phyloP scores from a whole-genome alignment of 345 rosid genomes.

The Eutrema japonicum region DNA sequence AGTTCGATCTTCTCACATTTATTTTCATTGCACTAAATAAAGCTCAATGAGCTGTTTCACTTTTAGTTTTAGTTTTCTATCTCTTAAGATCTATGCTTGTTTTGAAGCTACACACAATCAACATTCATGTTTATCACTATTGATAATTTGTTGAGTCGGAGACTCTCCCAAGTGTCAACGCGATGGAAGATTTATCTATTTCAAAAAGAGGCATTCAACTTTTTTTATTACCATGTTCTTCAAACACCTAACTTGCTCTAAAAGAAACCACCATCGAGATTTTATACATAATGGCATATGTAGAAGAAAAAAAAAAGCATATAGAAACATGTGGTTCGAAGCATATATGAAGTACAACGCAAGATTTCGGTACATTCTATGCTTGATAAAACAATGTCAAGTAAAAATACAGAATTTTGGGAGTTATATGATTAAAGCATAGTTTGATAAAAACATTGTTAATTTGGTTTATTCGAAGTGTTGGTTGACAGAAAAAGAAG shows the following conservation, averaged over 20 bases:
- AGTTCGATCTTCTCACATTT: too few species aligned
- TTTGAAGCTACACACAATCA: background rate
- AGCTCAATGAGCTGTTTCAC: too few species aligned
- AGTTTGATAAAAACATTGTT: background rate
- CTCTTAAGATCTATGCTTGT: too few species aligned
- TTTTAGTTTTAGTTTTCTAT: too few species aligned
- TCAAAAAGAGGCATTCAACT: slow-evolving; percentile 3
- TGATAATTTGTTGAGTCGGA: background rate
- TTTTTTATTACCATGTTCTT: background rate
- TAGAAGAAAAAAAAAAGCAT: slow-evolving; percentile 30
- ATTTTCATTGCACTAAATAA: too few species aligned
- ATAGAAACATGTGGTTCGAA: slow-evolving; percentile 29
- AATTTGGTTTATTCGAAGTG: background rate
- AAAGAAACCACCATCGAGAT: slow-evolving; percentile 33
- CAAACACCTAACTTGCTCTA: slow-evolving; percentile 35
- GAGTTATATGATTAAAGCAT: background rate
- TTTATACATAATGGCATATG: slow-evolving; percentile 24
- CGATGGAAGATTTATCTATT: background rate
- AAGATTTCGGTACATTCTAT: slow-evolving; percentile 31
- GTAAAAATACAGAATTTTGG: background rate
- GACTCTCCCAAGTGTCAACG: slow-evolving; percentile 27
- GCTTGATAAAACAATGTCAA: background rate
- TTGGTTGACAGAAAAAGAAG: background rate
- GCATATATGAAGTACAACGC: slow-evolving; percentile 29
- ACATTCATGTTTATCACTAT: background rate